Conservation (phyloP, 2,329 filamentous ascomycete genomes). For the Amauroascus verrucosus region DNA sequence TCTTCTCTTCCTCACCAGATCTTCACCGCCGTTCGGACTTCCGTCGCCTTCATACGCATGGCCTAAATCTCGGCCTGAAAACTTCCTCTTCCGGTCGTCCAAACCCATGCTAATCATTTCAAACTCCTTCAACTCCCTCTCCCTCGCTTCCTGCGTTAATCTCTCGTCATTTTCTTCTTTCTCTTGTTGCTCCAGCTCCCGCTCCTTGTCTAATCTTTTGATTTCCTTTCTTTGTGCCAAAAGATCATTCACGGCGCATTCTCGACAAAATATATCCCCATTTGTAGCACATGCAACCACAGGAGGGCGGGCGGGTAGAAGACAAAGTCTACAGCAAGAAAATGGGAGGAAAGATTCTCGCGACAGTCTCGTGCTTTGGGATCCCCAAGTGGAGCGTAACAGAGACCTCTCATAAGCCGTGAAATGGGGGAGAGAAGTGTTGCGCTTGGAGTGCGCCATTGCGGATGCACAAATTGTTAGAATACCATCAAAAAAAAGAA, state of each 20-base stretch:
- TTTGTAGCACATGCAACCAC: constrained; percentile 69
- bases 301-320: constrained; percentile 68
- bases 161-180: constrained; percentile 49
- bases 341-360: constrained; percentile 91
- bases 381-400: constrained; percentile 71
- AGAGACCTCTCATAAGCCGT: constrained; percentile 80
- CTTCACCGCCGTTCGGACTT: constrained; percentile 29
- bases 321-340: constrained; percentile 76
- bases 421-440: constrained; percentile 87
- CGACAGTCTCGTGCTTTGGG: constrained; percentile 69
- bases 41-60: constrained; percentile 25
- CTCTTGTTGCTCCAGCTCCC: constrained; percentile 53
- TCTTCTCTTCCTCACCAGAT: constrained; percentile 48
- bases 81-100: constrained; percentile 26
- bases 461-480: not conserved
- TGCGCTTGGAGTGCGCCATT: constrained; percentile 57
- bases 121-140: constrained; percentile 67
- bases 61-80: constrained; percentile 23
- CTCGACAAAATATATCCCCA: constrained; percentile 88
- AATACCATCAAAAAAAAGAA: not conserved
- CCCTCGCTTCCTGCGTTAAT: constrained; percentile 58
- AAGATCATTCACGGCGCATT: constrained; percentile 87
- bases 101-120: constrained; percentile 70
- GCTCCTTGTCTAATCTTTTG: constrained; percentile 61
- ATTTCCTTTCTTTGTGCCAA: constrained; percentile 85